phyloP scores from a whole-genome alignment of 768 basidiomycete genomes.

The Russula abietina region DNA sequence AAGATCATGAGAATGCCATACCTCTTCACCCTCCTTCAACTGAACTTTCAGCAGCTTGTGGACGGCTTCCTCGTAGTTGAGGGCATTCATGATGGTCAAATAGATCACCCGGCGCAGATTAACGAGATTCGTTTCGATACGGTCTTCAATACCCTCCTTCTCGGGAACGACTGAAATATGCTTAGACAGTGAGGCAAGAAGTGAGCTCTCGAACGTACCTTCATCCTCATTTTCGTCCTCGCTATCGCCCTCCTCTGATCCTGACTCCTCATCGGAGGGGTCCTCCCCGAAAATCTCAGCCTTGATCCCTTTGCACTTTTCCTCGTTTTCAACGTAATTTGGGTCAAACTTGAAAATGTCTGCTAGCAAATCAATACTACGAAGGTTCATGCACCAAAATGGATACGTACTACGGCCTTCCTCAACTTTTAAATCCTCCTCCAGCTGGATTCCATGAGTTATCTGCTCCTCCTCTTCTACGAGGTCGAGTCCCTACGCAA shows the following conservation, averaged over 20 bases:
- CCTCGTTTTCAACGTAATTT: slow-evolving; percentile 84
- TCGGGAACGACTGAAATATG: slow-evolving; percentile 52
- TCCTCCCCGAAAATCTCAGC: slow-evolving; percentile 89
- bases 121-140: slow-evolving; percentile 91
- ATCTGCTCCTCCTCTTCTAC: slow-evolving; percentile 99
- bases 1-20: slow-evolving; percentile 32
- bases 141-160: slow-evolving; percentile 88
- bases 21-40: slow-evolving; percentile 89
- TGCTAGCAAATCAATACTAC: slow-evolving; percentile 31
- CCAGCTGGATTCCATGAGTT: slow-evolving; percentile 86
- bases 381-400: background rate
- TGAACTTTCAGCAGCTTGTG: slow-evolving; percentile 96
- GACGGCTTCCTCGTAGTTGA: slow-evolving; percentile 97
- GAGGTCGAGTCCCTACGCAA: slow-evolving; percentile 89
- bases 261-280: slow-evolving; percentile 63
- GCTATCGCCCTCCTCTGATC: slow-evolving; percentile 53
- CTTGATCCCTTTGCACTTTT: slow-evolving; percentile 88
- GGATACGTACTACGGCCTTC: slow-evolving; percentile 80
- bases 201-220: slow-evolving; percentile 32
- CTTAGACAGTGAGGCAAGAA: slow-evolving; percentile 10
- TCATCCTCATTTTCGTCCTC: slow-evolving; percentile 50
- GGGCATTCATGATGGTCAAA: slow-evolving; percentile 96
- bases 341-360: slow-evolving; percentile 96
- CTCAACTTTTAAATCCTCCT: slow-evolving; percentile 90
- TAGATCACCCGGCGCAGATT: slow-evolving; percentile 93